Base-by-base conservation (phyloP, 345 rosid species). In the Draba incana region DNA sequence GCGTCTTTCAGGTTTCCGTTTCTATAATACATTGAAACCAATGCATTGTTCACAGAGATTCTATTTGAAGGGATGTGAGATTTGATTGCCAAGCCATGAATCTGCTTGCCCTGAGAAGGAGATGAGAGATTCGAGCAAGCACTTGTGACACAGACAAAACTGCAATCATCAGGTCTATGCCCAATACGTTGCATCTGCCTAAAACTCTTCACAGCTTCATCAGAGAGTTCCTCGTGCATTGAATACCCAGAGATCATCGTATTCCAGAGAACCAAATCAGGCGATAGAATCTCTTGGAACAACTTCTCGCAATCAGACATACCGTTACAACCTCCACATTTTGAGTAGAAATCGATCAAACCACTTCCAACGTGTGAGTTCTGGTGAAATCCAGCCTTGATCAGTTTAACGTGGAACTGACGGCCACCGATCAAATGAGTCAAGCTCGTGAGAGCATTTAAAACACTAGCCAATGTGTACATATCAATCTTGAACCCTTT, bases 191-290 rank as follows among this genome's bases (percentile, higher is more conserved):
- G 92, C 91, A 93, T 79, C 70, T 76, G 62, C 57, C 69, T 76
- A 42, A 93, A 90, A 81, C 84, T 81, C 58, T 62, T 68, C 11
- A 93, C 82, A 79, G 97, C 96, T 74, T 82, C 87, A 64, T 82
- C 87, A 8, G 85, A 82, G 49, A 85, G 80, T 27, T 82, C 89
- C 67, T 85, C 89, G 28, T 82, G 75, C 71, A 77, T 77, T 0
- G 97, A 88, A 67, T 88, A 90, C 38, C 96, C 97, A 3, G 86
- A 85, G 75, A 93, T 87, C 90, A 90, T 85, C 0, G 97, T 88
- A 78, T 93, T 93, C 98, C 97, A 93, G 7, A 88, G 79, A 79
- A 90, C 89, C 71, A 84, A 80, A 75, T 92, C 97, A 47, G 86
- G 85, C 4, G 64, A 64, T 8, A 37, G 45, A 72, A 87, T 79